Evolutionary conservation across 148 eudicot genomes (phyloP), one percentile per base, ranked within the genome.

Genomic region (Cornus controversa): DNA sequence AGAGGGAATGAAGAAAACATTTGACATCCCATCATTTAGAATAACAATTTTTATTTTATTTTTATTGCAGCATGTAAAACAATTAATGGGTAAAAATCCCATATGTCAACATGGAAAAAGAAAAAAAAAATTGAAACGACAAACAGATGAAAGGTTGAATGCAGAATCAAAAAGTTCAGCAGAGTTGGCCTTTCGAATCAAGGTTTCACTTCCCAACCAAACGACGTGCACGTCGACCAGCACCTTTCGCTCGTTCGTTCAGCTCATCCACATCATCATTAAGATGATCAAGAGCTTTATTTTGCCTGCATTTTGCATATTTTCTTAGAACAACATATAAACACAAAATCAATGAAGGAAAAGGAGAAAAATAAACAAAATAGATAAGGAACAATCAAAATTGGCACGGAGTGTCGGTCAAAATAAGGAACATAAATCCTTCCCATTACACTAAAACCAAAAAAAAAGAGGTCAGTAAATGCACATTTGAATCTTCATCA

Each of bases 231-330:
- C 97, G 94, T 77, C 81, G 89, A 77, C 93, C 91, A 18, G 98
- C 93, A 28, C 91, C 94, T 77, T 93, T 95, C 42, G 93, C 89
- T 81, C 97, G 84, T 1, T 86, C 80, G 80, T 95, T 95, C 29
- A 95, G 80, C 75, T 93, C 98, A 8, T 95, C 99, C 22, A 95
- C 83, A 72, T 95, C 98, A 37, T 86, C 86, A 10, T 79, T 72
- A 57, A 95, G 92, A 84, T 84, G 85, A 82, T 95, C 98, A 31
- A 95, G 87, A 62, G 97, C 96, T 78, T 90, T 87, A 87, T 89
- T 91, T 90, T 95, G 98, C 87, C 97, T 94, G 89, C 81, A 84
- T 69, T 47, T 53, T 63, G 64, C 45, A 37, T 10, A 71, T 16
- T 16, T 27, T 24, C 53, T 1, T 9, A 68, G 1, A 63, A 27